These are phyloP conservation scores for Acanthamoeba castellanii DNA, from an alignment of 208 protist genomes.

Conservation along the genomic window DNA sequence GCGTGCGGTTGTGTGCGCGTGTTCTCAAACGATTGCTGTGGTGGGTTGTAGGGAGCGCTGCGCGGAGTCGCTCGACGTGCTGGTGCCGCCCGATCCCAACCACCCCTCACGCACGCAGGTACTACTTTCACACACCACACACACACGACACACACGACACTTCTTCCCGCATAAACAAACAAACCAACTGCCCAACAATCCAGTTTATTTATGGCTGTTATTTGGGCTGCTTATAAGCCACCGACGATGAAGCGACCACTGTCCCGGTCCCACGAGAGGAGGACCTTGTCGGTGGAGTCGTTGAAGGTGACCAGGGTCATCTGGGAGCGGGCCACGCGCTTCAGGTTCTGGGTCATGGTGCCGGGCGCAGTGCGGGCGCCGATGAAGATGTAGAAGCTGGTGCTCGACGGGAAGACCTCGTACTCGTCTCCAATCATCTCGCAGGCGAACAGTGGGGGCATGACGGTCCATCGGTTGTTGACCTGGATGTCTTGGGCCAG, in stretches of 20 bases:
- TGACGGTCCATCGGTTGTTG: neutral
- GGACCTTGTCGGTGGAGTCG: neutral
- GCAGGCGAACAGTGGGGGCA: neutral
- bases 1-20: no score
- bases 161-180: no score
- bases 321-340: neutral
- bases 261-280: neutral
- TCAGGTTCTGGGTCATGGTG: neutral
- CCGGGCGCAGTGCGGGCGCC: neutral
- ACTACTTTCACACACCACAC: no score
- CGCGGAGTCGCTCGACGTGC: no score
- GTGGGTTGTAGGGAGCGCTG: no score
- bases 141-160: no score
- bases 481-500: neutral
- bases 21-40: no score
- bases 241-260: neutral
- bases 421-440: neutral
- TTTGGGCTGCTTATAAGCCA: no score
- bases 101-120: no score
- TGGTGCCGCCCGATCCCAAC: no score
- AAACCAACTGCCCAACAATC: no score
- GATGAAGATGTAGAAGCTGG: constrained; percentile 11
- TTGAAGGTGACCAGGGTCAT: neutral
- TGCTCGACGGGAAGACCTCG: neutral
- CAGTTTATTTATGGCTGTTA: no score